These are phyloP conservation scores for Iris pallida DNA, from an alignment of 116 monocot species.

Conservation along the genomic window DNA sequence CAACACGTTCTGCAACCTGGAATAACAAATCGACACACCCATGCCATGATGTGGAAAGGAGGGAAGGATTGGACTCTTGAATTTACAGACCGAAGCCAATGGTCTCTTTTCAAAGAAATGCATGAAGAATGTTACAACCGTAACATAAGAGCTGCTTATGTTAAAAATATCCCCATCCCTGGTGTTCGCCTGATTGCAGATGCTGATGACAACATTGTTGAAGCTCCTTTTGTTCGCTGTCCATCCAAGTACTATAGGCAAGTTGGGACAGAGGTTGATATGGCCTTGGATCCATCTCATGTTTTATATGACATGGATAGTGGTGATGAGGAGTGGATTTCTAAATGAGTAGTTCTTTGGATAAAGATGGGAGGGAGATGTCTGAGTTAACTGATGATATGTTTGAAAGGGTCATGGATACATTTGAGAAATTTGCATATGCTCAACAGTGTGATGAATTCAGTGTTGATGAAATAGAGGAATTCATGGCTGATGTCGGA, in stretches of 20 bases:
- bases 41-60: slow-evolving; percentile 99
- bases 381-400: slow-evolving; percentile 37
- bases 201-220: slow-evolving; percentile 19
- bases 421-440: slow-evolving; percentile 85
- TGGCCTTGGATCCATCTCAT: slow-evolving; percentile 65
- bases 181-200: slow-evolving; percentile 70
- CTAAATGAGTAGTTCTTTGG: slow-evolving; percentile 26
- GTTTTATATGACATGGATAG: slow-evolving; percentile 92
- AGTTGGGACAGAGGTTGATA: slow-evolving; percentile 80
- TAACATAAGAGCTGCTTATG: slow-evolving; percentile 65
- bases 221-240: slow-evolving; percentile 39
- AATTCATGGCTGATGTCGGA: slow-evolving; percentile 44
- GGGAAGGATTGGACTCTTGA: slow-evolving; percentile 91
- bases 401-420: slow-evolving; percentile 83
- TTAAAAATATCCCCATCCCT: slow-evolving; percentile 88
- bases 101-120: slow-evolving; percentile 83
- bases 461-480: slow-evolving; percentile 51
- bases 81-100: slow-evolving; percentile 76
- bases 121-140: slow-evolving; percentile 82
- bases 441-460: slow-evolving; percentile 54
- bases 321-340: slow-evolving; percentile 85
- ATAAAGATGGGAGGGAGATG: slow-evolving; percentile 10
- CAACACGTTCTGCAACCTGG: slow-evolving; percentile 85
- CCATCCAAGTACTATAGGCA: slow-evolving; percentile 56
- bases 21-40: slow-evolving; percentile 75